Evolutionary conservation across 2,329 filamentous ascomycete genomes (phyloP), one percentile per base, ranked within the genome.

Genomic region (Trichophyton verrucosum): DNA sequence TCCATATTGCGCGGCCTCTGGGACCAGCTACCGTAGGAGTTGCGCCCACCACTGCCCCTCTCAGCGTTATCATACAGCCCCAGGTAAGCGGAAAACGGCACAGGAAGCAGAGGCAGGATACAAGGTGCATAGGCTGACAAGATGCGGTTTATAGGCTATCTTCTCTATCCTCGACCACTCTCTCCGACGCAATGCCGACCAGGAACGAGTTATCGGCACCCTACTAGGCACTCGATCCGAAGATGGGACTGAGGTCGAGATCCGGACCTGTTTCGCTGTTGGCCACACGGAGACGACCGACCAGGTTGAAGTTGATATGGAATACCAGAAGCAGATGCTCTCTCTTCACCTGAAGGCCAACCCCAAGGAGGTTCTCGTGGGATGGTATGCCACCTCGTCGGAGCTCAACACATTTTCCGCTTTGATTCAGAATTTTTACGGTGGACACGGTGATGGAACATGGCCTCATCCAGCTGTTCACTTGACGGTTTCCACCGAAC

Each of bases 311-410:
- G 94, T 99, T 66, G 94, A 99, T 74, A 95, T 99, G 82, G 94
- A 99, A 78, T 99, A 97, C 78, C 94, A 99, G 80, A 97, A 97
- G 84, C 91, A 92, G 76, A 99, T 99, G 94, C 86, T 97, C 62
- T 87, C 89, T 63, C 81, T 99, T 69, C 92, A 96, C 74, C 85
- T 97, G 68, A 92, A 92, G 78, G 92, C 91, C 61, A 88, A 91
- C 75, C 94, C 94, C 58, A 89, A 91, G 76, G 94, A 99, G 77
- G 85, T 91, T 60, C 84, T 99, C 62, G 87, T 99, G 64, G 94
- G 94, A 71, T 99, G 94, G 94, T 99, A 99, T 79, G 95, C 94
- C 65, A 99, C 94, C 57, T 91, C 88, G 72, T 87, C 89, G 75
- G 92, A 97, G 78, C 84, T 99, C 72, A 97, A 99, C 84, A 95